Evolutionary conservation across 305 asterid genomes (phyloP), one percentile per base, ranked within the genome.

Genomic region (Nicotiana rustica): DNA sequence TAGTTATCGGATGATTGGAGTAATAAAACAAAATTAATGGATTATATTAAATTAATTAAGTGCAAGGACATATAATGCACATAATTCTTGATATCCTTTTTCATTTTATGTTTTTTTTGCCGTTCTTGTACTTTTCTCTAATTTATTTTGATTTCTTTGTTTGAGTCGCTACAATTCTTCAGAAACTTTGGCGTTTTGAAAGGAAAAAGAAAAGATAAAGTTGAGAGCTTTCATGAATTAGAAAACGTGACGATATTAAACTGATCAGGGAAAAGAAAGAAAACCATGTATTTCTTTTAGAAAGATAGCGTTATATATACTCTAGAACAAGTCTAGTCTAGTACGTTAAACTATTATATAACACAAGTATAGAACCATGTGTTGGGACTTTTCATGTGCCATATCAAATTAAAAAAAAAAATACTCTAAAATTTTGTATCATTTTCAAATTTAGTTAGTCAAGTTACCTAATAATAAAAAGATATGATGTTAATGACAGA

Each of bases 111-210:
- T 41, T 4, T 0, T 57, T 57, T 17, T 3, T 57, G 19, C 10
- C 64, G 0, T 57, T 57, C 21, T 15, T 17, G 19, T 5, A 57
- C 21, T 35, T 49, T 67, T 4, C 38, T 15, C n/a, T 17, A 67
- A 44, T 44, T 33, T 67, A 6, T 17, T 18, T 10, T 67, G n/a
- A 52, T 52, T n/a, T 1, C 2, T 18, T 59, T 5, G 83, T 10
- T 10, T 9, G 25, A 9, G 10, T 38, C 57, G 33, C 59, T 18
- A 69, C 4, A 70, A 12, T 25, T 6, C 8, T 47, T 49, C 62
- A 73, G 62, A 73, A 73, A 73, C 19, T 73, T 49, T 73, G 79
- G 79, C 79, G 4, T 13, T 49, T 25, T 73, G 25, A 47, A 49
- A 73, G 64, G 62, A 49, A 73, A 41, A 73, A 73, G 41, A 21